A percentile compares a stretch with the other conserved stretches of the same genome.
Evolutionary conservation across 2,329 filamentous ascomycete species (phyloP).

Genomic region (Sarocladium oryzae): DNA sequence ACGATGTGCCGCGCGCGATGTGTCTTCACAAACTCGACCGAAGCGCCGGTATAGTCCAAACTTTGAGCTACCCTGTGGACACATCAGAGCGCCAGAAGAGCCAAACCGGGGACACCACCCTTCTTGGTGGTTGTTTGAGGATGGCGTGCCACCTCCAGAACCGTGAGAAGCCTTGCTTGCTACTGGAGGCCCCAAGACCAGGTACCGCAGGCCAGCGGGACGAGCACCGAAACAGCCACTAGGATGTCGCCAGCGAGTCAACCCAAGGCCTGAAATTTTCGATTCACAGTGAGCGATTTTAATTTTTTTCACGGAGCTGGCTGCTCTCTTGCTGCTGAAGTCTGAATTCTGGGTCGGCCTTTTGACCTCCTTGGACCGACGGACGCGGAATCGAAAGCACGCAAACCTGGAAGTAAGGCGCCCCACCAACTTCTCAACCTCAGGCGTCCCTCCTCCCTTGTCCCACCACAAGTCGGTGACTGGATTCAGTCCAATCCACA

Average conservation of each 20-base stretch:
- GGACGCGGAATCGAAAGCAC: neutral
- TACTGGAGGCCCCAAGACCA: too few relatives aligned
- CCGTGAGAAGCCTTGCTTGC: too few relatives aligned
- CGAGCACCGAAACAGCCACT: too few relatives aligned
- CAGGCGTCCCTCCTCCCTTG: too few relatives aligned
- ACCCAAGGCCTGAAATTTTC: neutral
- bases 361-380: neutral
- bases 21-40: neutral
- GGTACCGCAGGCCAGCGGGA: too few relatives aligned
- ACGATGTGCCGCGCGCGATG: too few relatives aligned
- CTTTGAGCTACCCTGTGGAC: neutral
- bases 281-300: conserved; percentile 3
- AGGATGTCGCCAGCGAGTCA: too few relatives aligned
- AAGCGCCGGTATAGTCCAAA: neutral
- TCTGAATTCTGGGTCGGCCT: conserved; percentile 7
- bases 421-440: conserved; percentile 1
- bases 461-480: neutral
- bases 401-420: neutral
- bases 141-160: too few relatives aligned
- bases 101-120: too few relatives aligned
- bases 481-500: neutral
- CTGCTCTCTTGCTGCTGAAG: neutral
- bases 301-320: neutral
- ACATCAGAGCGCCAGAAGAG: neutral
- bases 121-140: too few relatives aligned